Conservation (phyloP, 129 eudicot genomes). For the Ambrosia trifida region DNA sequence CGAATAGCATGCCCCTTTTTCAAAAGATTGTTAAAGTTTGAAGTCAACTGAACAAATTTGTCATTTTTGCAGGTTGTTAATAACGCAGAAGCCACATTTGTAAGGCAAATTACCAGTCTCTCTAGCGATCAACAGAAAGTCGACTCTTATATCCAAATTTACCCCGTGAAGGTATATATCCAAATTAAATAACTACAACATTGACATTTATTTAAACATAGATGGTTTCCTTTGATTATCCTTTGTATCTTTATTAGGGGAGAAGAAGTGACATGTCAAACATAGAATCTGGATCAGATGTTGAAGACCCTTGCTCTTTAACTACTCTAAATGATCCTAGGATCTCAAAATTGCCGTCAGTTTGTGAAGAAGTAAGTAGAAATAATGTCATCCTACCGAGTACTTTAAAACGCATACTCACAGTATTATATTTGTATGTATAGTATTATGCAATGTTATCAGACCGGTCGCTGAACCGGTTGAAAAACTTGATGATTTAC, state of each 20-base stretch:
- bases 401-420: constrained; percentile 1
- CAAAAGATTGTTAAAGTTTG: neutral
- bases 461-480: too few relatives aligned
- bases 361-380: constrained; percentile 61
- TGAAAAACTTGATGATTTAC: too few relatives aligned
- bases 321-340: constrained; percentile 40
- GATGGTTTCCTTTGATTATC: constrained; percentile 8
- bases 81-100: constrained; percentile 51
- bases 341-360: constrained; percentile 41
- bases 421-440: neutral
- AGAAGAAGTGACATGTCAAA: constrained; percentile 43
- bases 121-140: constrained; percentile 47
- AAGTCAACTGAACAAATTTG: neutral
- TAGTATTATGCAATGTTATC: neutral
- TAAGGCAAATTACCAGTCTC: constrained; percentile 51
- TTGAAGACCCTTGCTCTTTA: constrained; percentile 48
- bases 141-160: constrained; percentile 50
- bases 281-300: constrained; percentile 60
- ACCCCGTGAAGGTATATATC: constrained; percentile 49
- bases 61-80: constrained; percentile 50
- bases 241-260: constrained; percentile 48
- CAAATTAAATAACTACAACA: neutral
- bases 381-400: constrained; percentile 1
- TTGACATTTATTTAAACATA: constrained; percentile 14
- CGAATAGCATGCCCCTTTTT: neutral